phyloP scores from a whole-genome alignment of 352 stramenopile species.

The Pseudoperonospora humuli region DNA sequence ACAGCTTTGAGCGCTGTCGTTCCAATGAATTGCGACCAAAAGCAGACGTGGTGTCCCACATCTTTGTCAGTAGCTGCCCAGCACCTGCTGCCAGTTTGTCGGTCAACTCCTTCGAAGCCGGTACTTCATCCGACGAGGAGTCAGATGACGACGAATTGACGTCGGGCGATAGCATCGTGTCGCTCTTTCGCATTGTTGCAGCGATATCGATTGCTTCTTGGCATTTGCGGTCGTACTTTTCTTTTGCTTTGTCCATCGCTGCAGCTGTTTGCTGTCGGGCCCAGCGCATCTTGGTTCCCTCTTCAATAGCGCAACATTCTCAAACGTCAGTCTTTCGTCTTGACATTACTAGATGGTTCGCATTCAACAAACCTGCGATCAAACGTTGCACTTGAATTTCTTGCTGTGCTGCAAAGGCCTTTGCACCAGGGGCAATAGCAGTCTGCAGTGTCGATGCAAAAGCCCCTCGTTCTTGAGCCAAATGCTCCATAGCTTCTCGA shows the following conservation, averaged over 20 bases:
- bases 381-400: slow-evolving; percentile 71
- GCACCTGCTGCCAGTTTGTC: slow-evolving; percentile 51
- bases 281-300: slow-evolving; percentile 63
- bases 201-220: slow-evolving; percentile 55
- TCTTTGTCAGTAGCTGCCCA: slow-evolving; percentile 68
- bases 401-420: slow-evolving; percentile 64
- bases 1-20: slow-evolving; percentile 54
- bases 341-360: no score
- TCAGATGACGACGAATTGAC: slow-evolving; percentile 3
- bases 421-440: slow-evolving; percentile 43
- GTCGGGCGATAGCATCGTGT: slow-evolving; percentile 7
- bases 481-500: slow-evolving; percentile 41
- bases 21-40: slow-evolving; percentile 61
- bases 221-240: slow-evolving; percentile 75
- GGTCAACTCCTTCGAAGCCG: slow-evolving; percentile 40
- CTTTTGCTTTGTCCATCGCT: slow-evolving; percentile 61
- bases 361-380: slow-evolving; percentile 49
- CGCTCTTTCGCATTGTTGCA: slow-evolving; percentile 23
- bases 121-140: slow-evolving; percentile 18
- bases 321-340: no score
- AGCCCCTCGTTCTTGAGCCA: slow-evolving; percentile 46
- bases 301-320: slow-evolving; percentile 13
- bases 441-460: slow-evolving; percentile 60
- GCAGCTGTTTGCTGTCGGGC: slow-evolving; percentile 51
- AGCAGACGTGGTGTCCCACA: slow-evolving; percentile 69